These are phyloP conservation scores for Ajuga reptans DNA, from an alignment of 305 asterid genomes.

Conservation along the genomic window DNA sequence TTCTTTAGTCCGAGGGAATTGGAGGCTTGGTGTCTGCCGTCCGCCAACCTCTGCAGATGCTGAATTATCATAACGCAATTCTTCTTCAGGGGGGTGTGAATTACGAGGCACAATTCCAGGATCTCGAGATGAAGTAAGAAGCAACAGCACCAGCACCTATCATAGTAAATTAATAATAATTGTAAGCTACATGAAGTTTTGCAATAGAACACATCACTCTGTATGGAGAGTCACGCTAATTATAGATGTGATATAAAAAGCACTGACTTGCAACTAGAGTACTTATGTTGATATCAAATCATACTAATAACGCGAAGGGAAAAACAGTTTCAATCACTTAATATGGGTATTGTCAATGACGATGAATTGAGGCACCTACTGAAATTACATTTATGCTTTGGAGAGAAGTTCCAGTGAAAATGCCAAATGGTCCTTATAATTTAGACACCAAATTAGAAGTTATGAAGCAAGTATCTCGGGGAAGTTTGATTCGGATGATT, in stretches of 20 bases:
- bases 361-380: background rate
- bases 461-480: background rate
- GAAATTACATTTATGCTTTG: background rate
- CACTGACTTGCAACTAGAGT: background rate
- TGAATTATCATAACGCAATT: constrained; percentile 57
- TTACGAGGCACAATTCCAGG: constrained; percentile 98
- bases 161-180: constrained; percentile 19
- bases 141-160: constrained; percentile 68
- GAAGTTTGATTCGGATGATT: background rate
- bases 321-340: background rate
- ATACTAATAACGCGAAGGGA: background rate
- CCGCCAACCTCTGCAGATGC: constrained; percentile 69
- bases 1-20: constrained; percentile 90
- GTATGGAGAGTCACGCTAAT: background rate
- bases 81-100: constrained; percentile 92
- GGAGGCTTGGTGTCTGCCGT: constrained; percentile 87
- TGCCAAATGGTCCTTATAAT: background rate
- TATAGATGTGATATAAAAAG: background rate
- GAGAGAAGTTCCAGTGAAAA: background rate
- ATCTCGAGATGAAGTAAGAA: constrained; percentile 81
- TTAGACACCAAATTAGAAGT: background rate
- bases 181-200: constrained; percentile 1
- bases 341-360: background rate
- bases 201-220: background rate
- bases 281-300: background rate